Conservation (phyloP, 139 green algal species). For the Chlamydomonas sp. region DNA sequence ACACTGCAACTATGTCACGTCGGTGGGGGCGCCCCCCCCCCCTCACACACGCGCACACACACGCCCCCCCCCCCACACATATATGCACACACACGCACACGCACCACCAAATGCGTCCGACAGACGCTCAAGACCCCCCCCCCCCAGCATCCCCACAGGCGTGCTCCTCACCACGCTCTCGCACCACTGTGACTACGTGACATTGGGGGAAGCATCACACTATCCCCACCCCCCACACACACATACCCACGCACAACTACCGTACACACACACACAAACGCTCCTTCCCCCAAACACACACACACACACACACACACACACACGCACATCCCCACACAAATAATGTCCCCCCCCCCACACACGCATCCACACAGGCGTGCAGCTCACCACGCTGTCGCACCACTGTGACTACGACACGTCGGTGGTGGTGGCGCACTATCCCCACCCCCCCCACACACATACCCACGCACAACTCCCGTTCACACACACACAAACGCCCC, state of each 20-base stretch:
- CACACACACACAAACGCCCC: constrained; percentile 5
- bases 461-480: too few species aligned
- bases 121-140: too few species aligned
- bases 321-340: too few species aligned
- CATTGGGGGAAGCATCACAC: not conserved
- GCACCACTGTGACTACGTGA: not conserved
- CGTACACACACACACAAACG: not conserved
- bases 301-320: too few species aligned
- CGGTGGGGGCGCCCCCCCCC: not conserved
- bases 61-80: not conserved
- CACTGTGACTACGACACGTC: not conserved
- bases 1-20: not conserved
- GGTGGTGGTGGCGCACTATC: not conserved
- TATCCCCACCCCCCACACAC: not conserved
- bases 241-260: not conserved
- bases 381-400: not conserved
- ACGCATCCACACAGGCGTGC: not conserved
- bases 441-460: too few species aligned
- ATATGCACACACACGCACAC: too few species aligned
- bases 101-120: too few species aligned
- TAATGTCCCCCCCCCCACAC: too few species aligned
- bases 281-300: not conserved
- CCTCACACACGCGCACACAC: not conserved
- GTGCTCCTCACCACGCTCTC: not conserved
- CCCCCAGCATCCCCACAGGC: not conserved